phyloP scores from a whole-genome alignment of 2,329 filamentous ascomycete species.

The Amauroascus niger region DNA sequence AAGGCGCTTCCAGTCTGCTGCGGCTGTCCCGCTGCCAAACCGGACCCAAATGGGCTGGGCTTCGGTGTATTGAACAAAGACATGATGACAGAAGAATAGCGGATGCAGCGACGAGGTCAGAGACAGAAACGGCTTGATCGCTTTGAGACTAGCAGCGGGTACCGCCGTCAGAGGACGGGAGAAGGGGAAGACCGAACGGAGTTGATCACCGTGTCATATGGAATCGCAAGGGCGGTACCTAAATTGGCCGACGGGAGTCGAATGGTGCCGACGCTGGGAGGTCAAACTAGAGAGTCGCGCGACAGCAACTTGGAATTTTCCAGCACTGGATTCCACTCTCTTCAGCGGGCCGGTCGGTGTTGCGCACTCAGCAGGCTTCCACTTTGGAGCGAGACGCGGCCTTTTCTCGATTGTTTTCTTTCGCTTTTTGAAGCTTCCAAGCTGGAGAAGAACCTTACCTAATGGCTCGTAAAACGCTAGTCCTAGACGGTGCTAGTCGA shows the following conservation, averaged over 20 bases:
- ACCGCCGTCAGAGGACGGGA: neutral
- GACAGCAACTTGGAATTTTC: no score
- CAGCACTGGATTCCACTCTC: no score
- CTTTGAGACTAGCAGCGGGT: neutral
- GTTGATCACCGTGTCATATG: neutral
- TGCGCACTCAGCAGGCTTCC: no score
- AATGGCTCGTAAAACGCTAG: neutral
- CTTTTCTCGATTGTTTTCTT: neutral
- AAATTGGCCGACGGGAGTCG: neutral
- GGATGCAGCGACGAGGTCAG: neutral
- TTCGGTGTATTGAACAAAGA: slow-evolving; percentile 15
- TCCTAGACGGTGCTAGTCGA: neutral
- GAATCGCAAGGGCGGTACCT: neutral
- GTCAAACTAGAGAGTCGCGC: neutral
- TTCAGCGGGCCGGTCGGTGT: no score
- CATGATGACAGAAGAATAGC: slow-evolving; percentile 8
- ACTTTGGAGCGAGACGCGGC: neutral
- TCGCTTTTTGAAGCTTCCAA: neutral
- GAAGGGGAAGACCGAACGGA: neutral
- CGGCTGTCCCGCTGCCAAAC: slow-evolving; percentile 10
- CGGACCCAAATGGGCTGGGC: slow-evolving; percentile 14
- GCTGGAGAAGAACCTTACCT: neutral
- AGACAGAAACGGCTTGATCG: neutral
- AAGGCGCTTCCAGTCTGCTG: slow-evolving; percentile 16
- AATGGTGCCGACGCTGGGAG: neutral